Evolutionary conservation across 805 yeast genomes (phyloP).

Genomic region (Yarrowia alimentaria): DNA sequence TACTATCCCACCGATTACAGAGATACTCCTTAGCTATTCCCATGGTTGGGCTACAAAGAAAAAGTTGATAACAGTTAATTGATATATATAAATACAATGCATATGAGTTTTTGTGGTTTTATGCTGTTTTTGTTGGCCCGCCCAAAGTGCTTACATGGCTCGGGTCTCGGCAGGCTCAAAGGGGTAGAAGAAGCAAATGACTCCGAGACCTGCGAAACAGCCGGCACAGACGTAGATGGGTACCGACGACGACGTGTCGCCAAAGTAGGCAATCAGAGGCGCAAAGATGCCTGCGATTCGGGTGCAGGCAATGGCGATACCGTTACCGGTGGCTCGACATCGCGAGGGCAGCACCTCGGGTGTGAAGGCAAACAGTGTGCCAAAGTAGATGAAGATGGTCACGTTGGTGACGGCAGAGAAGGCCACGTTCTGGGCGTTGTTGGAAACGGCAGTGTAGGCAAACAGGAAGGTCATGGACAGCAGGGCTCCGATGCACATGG

Average conservation of each 20-base stretch:
- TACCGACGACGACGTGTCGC: slow-evolving; percentile 48
- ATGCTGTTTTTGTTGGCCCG: background rate
- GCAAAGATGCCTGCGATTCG: slow-evolving; percentile 49
- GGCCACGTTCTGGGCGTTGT: slow-evolving; percentile 53
- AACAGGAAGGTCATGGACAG: slow-evolving; percentile 58
- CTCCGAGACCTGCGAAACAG: slow-evolving; percentile 45
- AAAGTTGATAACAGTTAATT: no score
- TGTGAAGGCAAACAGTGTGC: slow-evolving; percentile 50
- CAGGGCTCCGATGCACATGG: slow-evolving; percentile 52
- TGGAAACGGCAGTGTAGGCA: slow-evolving; percentile 61
- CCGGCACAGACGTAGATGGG: slow-evolving; percentile 52
- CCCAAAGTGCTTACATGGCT: slow-evolving; percentile 6
- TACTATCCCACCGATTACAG: no score
- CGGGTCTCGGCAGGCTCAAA: slow-evolving; percentile 21
- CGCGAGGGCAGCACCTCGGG: slow-evolving; percentile 47
- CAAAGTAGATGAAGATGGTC: slow-evolving; percentile 38
- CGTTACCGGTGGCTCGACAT: slow-evolving; percentile 48
- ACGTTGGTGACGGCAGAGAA: slow-evolving; percentile 40
- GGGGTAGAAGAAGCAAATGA: slow-evolving; percentile 50
- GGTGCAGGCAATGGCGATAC: slow-evolving; percentile 49
- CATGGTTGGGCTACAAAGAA: no score
- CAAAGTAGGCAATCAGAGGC: slow-evolving; percentile 49
- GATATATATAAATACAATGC: slow-evolving; percentile 24
- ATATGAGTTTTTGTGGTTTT: slow-evolving; percentile 1
- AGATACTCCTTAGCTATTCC: no score